These are phyloP conservation scores for Eucalyptus pumila DNA, from an alignment of 345 rosid species.

Conservation along the genomic window DNA sequence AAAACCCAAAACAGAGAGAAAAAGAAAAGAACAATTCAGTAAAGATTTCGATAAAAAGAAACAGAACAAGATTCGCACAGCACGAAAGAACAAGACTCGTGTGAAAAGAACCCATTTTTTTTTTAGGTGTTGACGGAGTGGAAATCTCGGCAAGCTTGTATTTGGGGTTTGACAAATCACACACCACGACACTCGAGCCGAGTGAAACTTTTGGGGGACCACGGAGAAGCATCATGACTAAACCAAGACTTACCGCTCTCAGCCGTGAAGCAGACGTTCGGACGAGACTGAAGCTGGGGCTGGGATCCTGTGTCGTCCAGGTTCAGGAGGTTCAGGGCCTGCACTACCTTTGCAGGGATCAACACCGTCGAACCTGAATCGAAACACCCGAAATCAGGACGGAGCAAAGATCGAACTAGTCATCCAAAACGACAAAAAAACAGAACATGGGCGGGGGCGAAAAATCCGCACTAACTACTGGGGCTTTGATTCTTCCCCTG, in stretches of 20 bases:
- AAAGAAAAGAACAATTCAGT: background rate
- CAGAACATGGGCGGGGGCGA: background rate
- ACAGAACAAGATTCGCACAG: background rate
- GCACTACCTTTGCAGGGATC: slow-evolving; percentile 72
- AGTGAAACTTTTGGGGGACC: background rate
- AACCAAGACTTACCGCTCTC: background rate
- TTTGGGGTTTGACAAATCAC: background rate
- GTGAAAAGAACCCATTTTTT: background rate
- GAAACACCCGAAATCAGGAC: background rate
- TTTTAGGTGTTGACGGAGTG: background rate
- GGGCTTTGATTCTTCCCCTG: background rate
- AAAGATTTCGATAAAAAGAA: background rate
- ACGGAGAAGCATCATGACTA: background rate
- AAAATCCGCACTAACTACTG: background rate
- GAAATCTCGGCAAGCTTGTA: background rate
- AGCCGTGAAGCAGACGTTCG: background rate
- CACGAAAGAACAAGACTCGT: background rate
- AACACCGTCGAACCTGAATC: slow-evolving; percentile 37
- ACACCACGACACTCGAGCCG: background rate
- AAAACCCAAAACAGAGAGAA: background rate
- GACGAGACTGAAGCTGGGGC: slow-evolving; percentile 13
- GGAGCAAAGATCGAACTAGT: background rate
- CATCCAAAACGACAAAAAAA: background rate
- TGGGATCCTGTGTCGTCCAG: slow-evolving; percentile 1
- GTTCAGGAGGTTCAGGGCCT: slow-evolving; percentile 51